Evolutionary conservation across 1,284 basidiomycete genomes (phyloP), one percentile per base, ranked within the genome.

Genomic region (Puccinia novopanici): DNA sequence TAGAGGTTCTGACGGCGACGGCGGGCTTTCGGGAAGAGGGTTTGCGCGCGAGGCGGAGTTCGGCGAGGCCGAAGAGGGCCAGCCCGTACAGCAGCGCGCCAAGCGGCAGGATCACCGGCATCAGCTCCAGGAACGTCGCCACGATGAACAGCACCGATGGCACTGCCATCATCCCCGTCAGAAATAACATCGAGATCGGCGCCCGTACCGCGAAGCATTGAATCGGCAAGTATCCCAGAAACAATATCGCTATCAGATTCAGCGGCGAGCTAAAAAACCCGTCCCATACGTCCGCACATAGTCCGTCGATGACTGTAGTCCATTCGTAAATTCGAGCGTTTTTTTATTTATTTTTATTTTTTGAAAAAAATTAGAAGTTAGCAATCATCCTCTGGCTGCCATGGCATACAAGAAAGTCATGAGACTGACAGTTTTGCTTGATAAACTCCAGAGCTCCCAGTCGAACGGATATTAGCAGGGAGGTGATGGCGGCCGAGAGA

Each of bases 401-500:
- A n/a, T n/a, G 27, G 19, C 22, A 48, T 37, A 75, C 12, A 12
- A 22, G 8, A 27, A 42, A 37, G 40, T 22, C 10, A 19, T 17
- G 19, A 59, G 52, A 75, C 75, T 77, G 8, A 77, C 75, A 68
- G 54, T 77, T 77, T 68, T 54, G 40, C 57, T 68, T 55, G 27
- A 77, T 40, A 45, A 68, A 77, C 4, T 77, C 48, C 50, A 67
- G 40, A 27, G 61, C 61, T 13, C 75, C 75, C 13, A 77, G 19
- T 22, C 52, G 24, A 24, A 77, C 40, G 9, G 75, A 67, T 15
- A 68, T 68, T 42, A 77, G 12, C 15, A 77, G 5, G 10, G 75
- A 77, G 4, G 19, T 48, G 48, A 68, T 48, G 19, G 75, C 63
- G 2, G 61, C 75, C 40, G 48, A 50, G n/a, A 77, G 52, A 22